Percentiles rank a stretch among this genome's conserved stretches.
These are phyloP conservation scores for Penicillium malachiteum DNA, from an alignment of 495 filamentous ascomycete genomes.

Conservation along the genomic window DNA sequence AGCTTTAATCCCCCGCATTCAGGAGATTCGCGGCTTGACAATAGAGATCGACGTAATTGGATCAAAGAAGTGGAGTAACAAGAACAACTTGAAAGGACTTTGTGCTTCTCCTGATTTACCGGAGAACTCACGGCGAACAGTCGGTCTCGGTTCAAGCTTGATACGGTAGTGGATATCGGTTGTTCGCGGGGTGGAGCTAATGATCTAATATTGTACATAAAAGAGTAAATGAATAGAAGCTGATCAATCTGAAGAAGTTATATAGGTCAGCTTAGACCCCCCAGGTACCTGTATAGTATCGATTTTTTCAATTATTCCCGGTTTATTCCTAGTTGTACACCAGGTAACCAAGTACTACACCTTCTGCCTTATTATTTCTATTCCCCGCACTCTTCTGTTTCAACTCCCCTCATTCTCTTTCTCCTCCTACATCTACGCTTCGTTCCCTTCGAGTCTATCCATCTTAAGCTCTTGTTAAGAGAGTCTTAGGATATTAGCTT, in stretches of 20 bases:
- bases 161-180: not conserved
- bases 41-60: not conserved
- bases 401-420: not conserved
- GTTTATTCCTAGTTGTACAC: not conserved
- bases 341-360: not conserved
- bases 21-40: not conserved
- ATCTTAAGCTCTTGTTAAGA: not conserved
- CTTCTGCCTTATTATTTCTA: not conserved
- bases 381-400: not conserved
- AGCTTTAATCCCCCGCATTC: conserved; percentile 16
- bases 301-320: not conserved
- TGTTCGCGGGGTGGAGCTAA: conserved; percentile 1
- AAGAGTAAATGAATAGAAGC: not conserved
- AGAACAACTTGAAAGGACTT: not conserved
- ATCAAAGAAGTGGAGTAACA: not conserved
- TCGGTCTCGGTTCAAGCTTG: not conserved
- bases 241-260: not conserved
- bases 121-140: not conserved
- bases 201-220: not conserved
- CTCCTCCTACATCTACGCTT: not conserved
- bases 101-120: not conserved
- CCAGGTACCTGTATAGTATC: not conserved
- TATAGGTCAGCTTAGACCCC: not conserved
- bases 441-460: not conserved
- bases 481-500: not conserved